phyloP scores from a whole-genome alignment of 257 asterid species.

The Ajuga chamaepitys region DNA sequence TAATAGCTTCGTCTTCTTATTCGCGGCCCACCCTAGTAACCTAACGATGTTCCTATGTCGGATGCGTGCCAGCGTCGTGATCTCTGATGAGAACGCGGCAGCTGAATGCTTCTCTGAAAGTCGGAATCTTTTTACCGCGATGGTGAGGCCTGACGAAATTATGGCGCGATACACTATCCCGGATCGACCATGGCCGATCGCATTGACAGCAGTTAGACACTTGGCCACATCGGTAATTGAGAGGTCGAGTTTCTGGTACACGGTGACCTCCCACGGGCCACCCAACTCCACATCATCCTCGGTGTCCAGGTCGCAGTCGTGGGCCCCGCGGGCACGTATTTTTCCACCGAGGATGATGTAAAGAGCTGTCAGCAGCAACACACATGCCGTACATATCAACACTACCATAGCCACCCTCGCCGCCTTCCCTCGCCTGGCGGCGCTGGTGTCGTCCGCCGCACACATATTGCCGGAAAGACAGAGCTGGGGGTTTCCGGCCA shows the following conservation, averaged over 20 bases:
- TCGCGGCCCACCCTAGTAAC: slow-evolving; percentile 69
- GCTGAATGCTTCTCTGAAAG: slow-evolving; percentile 42
- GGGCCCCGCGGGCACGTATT: slow-evolving; percentile 31
- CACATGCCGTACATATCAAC: slow-evolving; percentile 52
- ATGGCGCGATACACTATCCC: slow-evolving; percentile 52
- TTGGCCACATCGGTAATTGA: slow-evolving; percentile 47
- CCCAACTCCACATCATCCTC: slow-evolving; percentile 50
- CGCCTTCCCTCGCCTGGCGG: slow-evolving; percentile 28
- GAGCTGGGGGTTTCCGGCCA: slow-evolving; percentile 46
- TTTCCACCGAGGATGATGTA: slow-evolving; percentile 54
- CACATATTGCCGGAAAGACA: slow-evolving; percentile 54
- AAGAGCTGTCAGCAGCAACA: slow-evolving; percentile 40
- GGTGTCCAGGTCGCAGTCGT: slow-evolving; percentile 16
- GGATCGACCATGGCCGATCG: slow-evolving; percentile 62
- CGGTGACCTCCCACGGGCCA: slow-evolving; percentile 76
- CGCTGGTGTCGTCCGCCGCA: slow-evolving; percentile 19
- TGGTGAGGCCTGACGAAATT: slow-evolving; percentile 35
- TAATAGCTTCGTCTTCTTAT: slow-evolving; percentile 59
- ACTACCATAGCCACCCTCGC: slow-evolving; percentile 74
- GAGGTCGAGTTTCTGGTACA: slow-evolving; percentile 64
- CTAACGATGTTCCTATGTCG: slow-evolving; percentile 71
- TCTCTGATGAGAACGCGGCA: slow-evolving; percentile 60
- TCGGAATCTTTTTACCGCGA: slow-evolving; percentile 59
- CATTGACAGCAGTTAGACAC: slow-evolving; percentile 37
- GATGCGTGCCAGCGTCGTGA: slow-evolving; percentile 53